Evolutionary conservation across 2,329 filamentous ascomycete species (phyloP).

Genomic region (Lachnum nothofagi): DNA sequence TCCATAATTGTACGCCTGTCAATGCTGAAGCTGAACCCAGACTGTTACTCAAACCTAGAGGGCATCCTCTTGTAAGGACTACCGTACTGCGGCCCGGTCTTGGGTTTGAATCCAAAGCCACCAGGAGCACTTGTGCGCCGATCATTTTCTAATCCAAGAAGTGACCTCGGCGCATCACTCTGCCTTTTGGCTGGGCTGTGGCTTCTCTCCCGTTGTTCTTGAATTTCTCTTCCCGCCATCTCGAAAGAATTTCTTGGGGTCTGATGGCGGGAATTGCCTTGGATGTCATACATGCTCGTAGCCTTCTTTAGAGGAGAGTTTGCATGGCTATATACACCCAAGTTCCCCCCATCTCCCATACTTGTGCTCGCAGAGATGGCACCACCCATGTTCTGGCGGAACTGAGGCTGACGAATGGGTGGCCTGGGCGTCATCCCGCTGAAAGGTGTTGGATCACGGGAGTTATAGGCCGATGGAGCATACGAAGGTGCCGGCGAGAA

Average conservation of each 20-base stretch:
- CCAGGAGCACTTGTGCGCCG: conserved; percentile 22
- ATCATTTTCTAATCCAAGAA: conserved; percentile 16
- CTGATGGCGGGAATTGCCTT: conserved; percentile 37
- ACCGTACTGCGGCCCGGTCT: conserved; percentile 15
- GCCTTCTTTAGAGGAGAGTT: conserved; percentile 81
- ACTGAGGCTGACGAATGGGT: conserved; percentile 50
- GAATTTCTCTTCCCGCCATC: conserved; percentile 44
- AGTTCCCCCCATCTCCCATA: conserved; percentile 63
- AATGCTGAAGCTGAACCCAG: not conserved
- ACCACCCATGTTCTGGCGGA: conserved; percentile 39
- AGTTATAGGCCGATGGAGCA: conserved; percentile 29
- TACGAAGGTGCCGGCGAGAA: conserved; percentile 36
- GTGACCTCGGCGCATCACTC: conserved; percentile 17
- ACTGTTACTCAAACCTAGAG: conserved; percentile 21
- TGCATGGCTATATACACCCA: conserved; percentile 75
- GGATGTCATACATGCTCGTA: conserved; percentile 55
- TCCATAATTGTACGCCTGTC: conserved; percentile 1
- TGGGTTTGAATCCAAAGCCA: conserved; percentile 11
- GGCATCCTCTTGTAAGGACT: conserved; percentile 26
- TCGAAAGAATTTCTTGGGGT: conserved; percentile 56
- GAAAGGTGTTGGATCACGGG: conserved; percentile 37
- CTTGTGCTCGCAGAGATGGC: conserved; percentile 24
- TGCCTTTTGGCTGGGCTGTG: conserved; percentile 27
- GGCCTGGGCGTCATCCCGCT: conserved; percentile 34
- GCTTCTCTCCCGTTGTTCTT: conserved; percentile 27